Evolutionary conservation across 208 protist species (phyloP), one percentile per base, ranked within the genome.

Genomic region (Acanthamoeba castellanii): DNA sequence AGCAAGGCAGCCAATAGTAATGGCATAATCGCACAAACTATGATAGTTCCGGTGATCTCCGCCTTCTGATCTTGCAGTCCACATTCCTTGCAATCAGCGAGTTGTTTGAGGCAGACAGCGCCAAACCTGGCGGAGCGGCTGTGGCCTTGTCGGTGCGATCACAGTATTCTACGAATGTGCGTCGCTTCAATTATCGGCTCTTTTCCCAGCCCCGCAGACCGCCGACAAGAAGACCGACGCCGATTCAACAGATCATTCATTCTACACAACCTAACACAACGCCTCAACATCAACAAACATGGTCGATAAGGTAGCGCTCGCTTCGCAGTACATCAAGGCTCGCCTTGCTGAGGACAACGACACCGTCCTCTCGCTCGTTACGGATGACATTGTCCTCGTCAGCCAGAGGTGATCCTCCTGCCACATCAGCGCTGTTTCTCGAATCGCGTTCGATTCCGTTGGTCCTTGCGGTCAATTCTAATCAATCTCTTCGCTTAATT

Each of bases 351-450:
- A 89, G 52, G 82, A 89, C 50, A 25, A 50, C 16, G 32, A 59
- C 13, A 66, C 82, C 52, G 9, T 61, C 52, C 82, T 89, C 25
- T 68, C 47, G 13, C 55, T 68, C n/a, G 55, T 89, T 89, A 13
- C 82, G 1, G 82, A 89, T 34, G 82, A 89, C 55, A 89, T 89
- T n/a, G 32, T 37, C 82, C 55, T 89, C 82, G 32, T 89, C 82
- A 89, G 55, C 55, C 25, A 27, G 32, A 89, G 32, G 82, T 89
- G 25, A 11, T 32, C 64, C 18, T 64, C 20, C 57, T 18, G 16
- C 55, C 55, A 13, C 55, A 13, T 4, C 6, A 34, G 27, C 3
- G 14, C 3, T 22, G 22, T 78, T 78, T 45, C 9, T 18, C 30
- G 8, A 6, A 25, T 88, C 59, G 55, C 50, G 13, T 2, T 88